phyloP scores from a whole-genome alignment of 1,284 basidiomycete species.

The Serendipita sp. region DNA sequence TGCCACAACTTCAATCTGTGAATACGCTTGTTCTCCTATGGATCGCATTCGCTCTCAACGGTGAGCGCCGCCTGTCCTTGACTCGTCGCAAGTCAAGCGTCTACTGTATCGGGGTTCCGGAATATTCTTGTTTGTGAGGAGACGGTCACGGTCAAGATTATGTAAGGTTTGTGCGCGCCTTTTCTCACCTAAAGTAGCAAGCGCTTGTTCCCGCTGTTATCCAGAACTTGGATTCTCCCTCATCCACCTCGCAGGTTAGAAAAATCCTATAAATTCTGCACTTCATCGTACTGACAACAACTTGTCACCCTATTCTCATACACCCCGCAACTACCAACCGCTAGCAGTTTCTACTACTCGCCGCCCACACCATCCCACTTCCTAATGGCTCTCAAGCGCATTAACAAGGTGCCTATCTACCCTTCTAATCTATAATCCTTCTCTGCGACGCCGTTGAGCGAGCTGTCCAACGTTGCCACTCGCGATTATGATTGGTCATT shows the following conservation, averaged over 20 bases:
- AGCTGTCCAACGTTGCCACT: conserved; percentile 7
- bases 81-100: no score
- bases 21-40: no score
- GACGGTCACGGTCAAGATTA: no score
- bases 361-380: not conserved
- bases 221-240: not conserved
- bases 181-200: not conserved
- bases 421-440: conserved; percentile 10
- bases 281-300: not conserved
- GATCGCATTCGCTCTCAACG: no score
- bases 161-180: not conserved
- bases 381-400: conserved; percentile 89
- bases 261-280: not conserved
- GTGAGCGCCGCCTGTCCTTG: no score
- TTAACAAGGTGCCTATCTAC: conserved; percentile 78
- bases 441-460: not conserved
- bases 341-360: not conserved
- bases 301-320: not conserved
- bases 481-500: conserved; percentile 6
- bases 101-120: no score
- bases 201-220: not conserved
- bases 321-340: not conserved
- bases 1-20: no score
- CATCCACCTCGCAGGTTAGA: conserved; percentile 5
- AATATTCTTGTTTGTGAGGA: no score